Evolutionary conservation across 768 basidiomycete genomes (phyloP), one percentile per base, ranked within the genome.

Genomic region (Phlebiopsis gigantea): DNA sequence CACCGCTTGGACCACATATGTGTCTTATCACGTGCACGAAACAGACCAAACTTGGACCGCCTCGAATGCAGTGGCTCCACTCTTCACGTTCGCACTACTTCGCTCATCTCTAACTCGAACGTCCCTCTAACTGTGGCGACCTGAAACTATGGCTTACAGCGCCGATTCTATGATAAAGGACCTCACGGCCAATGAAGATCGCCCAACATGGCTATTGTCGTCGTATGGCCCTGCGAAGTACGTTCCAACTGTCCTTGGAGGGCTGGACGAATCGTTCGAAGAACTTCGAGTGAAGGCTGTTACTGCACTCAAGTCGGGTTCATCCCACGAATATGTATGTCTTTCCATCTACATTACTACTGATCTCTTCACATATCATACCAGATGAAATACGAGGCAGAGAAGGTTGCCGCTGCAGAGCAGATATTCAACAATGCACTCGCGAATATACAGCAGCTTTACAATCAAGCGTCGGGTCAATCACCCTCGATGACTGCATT

Each of bases 191-290:
- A 49, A 29, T 10, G 12, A 26, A 7, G 92, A 94, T 15, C 86
- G 83, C 64, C 93, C 93, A 0, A 44, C 77, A 12, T 97, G 89
- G 87, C 86, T 87, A 14, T 72, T 95, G 0, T 85, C 90, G 0
- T 86, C 82, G 0, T 95, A 89, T 66, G 92, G 78, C 0, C 82
- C 90, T 21, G 81, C 83, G 3, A 96, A 94, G 66, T 65, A 78
- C 57, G 90, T 93, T 61, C 83, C 83, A 0, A 80, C 74, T 21
- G 61, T 95, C 5, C 68, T 97, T 17, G 55, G 71, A 8, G 84
- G 82, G 2, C 69, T 87, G 29, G 93, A 97, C 61, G 76, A 86
- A 58, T 88, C 85, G 0, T 80, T 80, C 0, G 93, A 95, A 64
- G 93, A 97, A 69, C 71, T 95, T 45, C 78, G 89, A 44, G 72